Base-by-base conservation (phyloP, 2,329 filamentous ascomycete genomes). In the Neurospora crassa region DNA sequence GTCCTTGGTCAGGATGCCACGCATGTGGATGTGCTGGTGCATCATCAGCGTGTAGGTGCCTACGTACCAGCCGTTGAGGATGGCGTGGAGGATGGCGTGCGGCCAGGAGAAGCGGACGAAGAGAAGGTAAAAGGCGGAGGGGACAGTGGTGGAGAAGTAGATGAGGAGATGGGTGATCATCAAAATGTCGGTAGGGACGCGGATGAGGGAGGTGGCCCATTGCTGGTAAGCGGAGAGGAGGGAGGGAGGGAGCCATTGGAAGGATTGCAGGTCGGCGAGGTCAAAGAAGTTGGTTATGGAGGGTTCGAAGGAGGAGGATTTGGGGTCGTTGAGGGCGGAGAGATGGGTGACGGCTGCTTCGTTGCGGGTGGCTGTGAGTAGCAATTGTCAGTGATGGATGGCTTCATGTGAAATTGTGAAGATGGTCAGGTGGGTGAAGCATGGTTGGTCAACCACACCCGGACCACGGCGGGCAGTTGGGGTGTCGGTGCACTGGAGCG, bases 21-120 rank as follows among this genome's bases (percentile, higher is more conserved):
- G 86, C 83, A 89, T 89, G 78, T 95, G 92, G 75, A 95, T 94
- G 79, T 95, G 92, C 77, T 95, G 92, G 77, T 95, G 92, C 86
- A 92, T 92, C 87, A 95, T 89, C 45, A 95, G 84, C 0, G 92
- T 95, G 81, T 93, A 95, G 1, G 89, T 84, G 8, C 92, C 92
- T 69, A 89, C 87, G 77, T 90, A 94, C 78, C 85, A 91, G 42
- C 86, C 81, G 76, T 91, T 88, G 83, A 93, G 89, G 11, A 87
- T 76, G 70, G 85, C 83, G 77, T 95, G 92, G 40, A 89, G 75
- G 18, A 92, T 75, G 11, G 86, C 92, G 79, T 94, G 92, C 45
- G 86, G 74, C 81, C 87, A 92, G 11, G 84, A 86, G 80, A 94
- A 94, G 76, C 84, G 82, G 75, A 85, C 83, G 79, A 88, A 92